Conservation (phyloP, 805 yeast genomes). For the Lachancea thermotolerans region DNA sequence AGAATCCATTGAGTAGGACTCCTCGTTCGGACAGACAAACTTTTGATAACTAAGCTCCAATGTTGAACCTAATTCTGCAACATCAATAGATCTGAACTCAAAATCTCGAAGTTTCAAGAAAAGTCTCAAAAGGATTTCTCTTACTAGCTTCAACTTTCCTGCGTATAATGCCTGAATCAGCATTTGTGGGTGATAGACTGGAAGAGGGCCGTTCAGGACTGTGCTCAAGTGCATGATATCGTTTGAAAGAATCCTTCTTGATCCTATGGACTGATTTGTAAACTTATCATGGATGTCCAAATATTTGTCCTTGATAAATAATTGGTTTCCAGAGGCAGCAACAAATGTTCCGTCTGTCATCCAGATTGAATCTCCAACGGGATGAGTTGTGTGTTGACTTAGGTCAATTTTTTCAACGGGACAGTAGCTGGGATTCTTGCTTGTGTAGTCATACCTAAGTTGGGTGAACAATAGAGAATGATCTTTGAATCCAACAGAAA, state of each 20-base stretch:
- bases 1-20: constrained; percentile 18
- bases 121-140: constrained; percentile 48
- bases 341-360: constrained; percentile 69
- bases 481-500: constrained; percentile 71
- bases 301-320: constrained; percentile 69
- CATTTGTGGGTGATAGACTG: constrained; percentile 86
- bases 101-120: constrained; percentile 49
- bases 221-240: constrained; percentile 62
- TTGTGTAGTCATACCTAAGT: constrained; percentile 82
- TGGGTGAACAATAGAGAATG: constrained; percentile 69
- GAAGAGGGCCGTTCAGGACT: constrained; percentile 82
- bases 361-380: constrained; percentile 88
- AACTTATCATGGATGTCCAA: constrained; percentile 50
- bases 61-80: constrained; percentile 25
- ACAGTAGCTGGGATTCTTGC: constrained; percentile 67
- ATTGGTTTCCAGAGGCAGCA: constrained; percentile 84
- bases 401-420: constrained; percentile 70
- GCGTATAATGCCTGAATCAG: constrained; percentile 67
- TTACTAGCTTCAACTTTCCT: constrained; percentile 49
- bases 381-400: constrained; percentile 63
- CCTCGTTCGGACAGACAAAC: constrained; percentile 21
- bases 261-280: constrained; percentile 49
- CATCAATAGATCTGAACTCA: constrained; percentile 36
- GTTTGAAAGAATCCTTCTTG: constrained; percentile 47
- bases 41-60: constrained; percentile 26